These are phyloP conservation scores for Kwoniella mangroviensis DNA, from an alignment of 768 basidiomycete species.

Conservation along the genomic window DNA sequence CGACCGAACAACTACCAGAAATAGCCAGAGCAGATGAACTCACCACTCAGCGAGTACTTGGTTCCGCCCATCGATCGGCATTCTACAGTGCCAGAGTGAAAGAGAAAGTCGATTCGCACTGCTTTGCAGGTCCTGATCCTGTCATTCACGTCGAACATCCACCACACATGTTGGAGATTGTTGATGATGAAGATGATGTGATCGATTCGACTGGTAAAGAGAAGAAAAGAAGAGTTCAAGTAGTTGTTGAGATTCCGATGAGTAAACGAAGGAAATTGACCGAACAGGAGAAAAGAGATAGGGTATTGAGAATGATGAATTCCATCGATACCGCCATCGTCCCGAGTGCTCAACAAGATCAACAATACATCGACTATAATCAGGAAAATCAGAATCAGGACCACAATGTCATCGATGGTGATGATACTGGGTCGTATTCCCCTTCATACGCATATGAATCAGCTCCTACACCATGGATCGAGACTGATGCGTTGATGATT, in stretches of 20 bases:
- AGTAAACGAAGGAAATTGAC: conserved; percentile 15
- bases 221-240: conserved; percentile 10
- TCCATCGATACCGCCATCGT: not conserved
- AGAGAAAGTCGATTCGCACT: conserved; percentile 28
- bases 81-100: conserved; percentile 23
- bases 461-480: conserved; percentile 8
- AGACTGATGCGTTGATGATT: conserved; percentile 5
- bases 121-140: conserved; percentile 39
- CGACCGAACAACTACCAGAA: conserved; percentile 21
- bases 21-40: conserved; percentile 32
- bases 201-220: not conserved
- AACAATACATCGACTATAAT: not conserved
- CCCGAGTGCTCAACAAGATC: not conserved
- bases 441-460: not conserved
- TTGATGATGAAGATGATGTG: conserved; percentile 9
- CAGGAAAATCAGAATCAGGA: not conserved
- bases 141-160: conserved; percentile 42
- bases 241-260: conserved; percentile 24
- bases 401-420: too few species aligned
- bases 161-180: conserved; percentile 33
- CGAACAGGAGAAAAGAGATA: conserved; percentile 7
- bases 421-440: too few species aligned
- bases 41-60: conserved; percentile 29
- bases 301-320: not conserved
- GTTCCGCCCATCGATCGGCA: conserved; percentile 23